A percentile compares a stretch with the other conserved stretches of the same genome.
Conservation (phyloP, 1,284 basidiomycete species). For the Golubevia sp. region DNA sequence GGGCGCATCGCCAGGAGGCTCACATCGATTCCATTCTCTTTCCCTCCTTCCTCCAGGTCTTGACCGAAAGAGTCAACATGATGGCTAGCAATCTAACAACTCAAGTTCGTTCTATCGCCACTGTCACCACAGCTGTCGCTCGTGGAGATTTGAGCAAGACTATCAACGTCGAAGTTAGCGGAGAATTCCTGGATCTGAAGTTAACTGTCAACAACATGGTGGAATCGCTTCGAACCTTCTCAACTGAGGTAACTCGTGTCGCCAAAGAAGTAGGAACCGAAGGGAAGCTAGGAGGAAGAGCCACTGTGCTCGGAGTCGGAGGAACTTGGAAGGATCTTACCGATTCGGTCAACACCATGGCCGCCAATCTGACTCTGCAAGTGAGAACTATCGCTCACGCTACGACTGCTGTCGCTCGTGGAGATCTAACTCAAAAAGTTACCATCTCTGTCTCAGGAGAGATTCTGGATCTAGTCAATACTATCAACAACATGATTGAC, state of each 20-base stretch:
- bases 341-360: conserved; percentile 73
- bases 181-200: conserved; percentile 59
- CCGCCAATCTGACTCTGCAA: conserved; percentile 78
- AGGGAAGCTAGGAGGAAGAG: conserved; percentile 59
- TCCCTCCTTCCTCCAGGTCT: conserved; percentile 29
- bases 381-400: conserved; percentile 92
- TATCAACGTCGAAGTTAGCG: conserved; percentile 59
- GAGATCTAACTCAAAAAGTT: conserved; percentile 92
- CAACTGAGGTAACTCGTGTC: conserved; percentile 60
- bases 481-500: conserved; percentile 83
- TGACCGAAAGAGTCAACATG: conserved; percentile 61
- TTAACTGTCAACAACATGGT: conserved; percentile 62
- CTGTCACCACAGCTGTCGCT: conserved; percentile 56
- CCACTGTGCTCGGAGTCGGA: conserved; percentile 60
- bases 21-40: neutral
- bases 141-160: conserved; percentile 60
- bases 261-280: conserved; percentile 62
- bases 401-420: conserved; percentile 91
- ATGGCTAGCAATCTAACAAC: conserved; percentile 76
- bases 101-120: conserved; percentile 72
- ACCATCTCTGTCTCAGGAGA: conserved; percentile 90
- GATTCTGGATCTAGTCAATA: conserved; percentile 84
- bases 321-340: conserved; percentile 73
- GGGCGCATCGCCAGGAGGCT: too few relatives aligned
- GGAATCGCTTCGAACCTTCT: conserved; percentile 60